Percentiles rank a stretch among this genome's conserved stretches.
Conservation (phyloP, 805 yeast genomes). For the Candida sithepensis region DNA sequence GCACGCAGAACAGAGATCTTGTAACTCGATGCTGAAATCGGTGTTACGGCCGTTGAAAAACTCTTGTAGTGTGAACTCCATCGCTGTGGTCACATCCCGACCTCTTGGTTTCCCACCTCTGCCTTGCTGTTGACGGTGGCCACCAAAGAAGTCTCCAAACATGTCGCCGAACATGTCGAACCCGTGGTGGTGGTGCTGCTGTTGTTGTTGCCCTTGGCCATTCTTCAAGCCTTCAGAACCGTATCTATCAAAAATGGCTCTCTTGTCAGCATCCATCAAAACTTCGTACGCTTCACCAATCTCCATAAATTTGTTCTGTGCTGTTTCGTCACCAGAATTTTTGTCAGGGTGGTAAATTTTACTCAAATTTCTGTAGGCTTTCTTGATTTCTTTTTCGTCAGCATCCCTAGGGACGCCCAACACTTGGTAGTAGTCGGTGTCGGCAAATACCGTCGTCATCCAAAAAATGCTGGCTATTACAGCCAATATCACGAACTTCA, state of each 20-base stretch:
- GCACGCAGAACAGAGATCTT: slow-evolving; percentile 73
- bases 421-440: slow-evolving; percentile 44
- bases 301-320: slow-evolving; percentile 83
- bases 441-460: slow-evolving; percentile 28
- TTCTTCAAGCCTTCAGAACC: slow-evolving; percentile 74
- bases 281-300: slow-evolving; percentile 93
- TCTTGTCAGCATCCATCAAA: slow-evolving; percentile 66
- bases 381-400: slow-evolving; percentile 74
- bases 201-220: slow-evolving; percentile 40
- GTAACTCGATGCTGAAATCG: slow-evolving; percentile 62
- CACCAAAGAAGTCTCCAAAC: slow-evolving; percentile 59
- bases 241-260: slow-evolving; percentile 62
- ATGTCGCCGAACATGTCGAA: slow-evolving; percentile 52
- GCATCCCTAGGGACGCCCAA: slow-evolving; percentile 71
- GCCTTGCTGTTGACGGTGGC: slow-evolving; percentile 25
- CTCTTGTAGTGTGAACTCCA: slow-evolving; percentile 58
- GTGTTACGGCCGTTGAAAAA: slow-evolving; percentile 66
- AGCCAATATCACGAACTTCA: not conserved
- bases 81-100: slow-evolving; percentile 47
- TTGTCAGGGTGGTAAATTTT: slow-evolving; percentile 94
- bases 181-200: slow-evolving; percentile 15
- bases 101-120: slow-evolving; percentile 45
- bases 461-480: not conserved
- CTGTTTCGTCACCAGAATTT: slow-evolving; percentile 76
- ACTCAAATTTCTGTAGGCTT: slow-evolving; percentile 77